Evolutionary conservation across 176 grass and related monocot genomes (phyloP), one percentile per base, ranked within the genome.

Genomic region (Alloteropsis semialata): DNA sequence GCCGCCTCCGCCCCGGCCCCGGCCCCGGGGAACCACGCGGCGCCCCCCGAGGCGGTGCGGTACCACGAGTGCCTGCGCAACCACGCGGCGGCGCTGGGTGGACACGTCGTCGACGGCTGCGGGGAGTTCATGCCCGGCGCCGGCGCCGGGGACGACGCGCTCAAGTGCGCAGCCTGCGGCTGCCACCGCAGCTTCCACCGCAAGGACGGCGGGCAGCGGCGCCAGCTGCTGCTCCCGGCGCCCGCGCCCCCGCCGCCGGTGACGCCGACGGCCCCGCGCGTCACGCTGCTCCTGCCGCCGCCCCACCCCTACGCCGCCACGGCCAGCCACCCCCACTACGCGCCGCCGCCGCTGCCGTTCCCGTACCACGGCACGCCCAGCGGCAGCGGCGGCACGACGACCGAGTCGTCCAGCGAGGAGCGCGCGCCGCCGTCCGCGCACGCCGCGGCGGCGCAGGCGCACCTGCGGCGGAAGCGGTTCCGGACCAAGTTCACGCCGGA

Each of bases 131-230:
- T 94, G 92, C 88, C 85, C 32, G 16, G 56, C 29, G 39, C 18
- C 12, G 45, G 27, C 1, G 25, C 30, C 55, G 75, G 29, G 25
- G 85, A 66, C 75, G 82, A 81, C 55, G 62, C 64, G 22, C 79
- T 91, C 78, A 72, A 29, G 33, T 94, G 94, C 75, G 91, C 94
- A 1, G 94, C 91, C 16, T 97, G 94, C 63, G 83, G 85, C 13
- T 97, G 94, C 87, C 91, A 94, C 76, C 88, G 91, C 24, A 97
- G 86, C 89, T 97, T 94, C 89, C 94, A 97, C 87, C 91, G 91
- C 74, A 87, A 79, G 78, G 86, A 78, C 70, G 73, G 73, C 74
- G 83, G 69, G 48, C 77, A 58, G 22, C 45, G 55, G 34, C 80
- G 12, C 58, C 61, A 68, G n/a, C 78, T 82, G 43, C 45, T 74